Conservation (phyloP, 164 flowering plant species). For the Magnolia changhungtana region DNA sequence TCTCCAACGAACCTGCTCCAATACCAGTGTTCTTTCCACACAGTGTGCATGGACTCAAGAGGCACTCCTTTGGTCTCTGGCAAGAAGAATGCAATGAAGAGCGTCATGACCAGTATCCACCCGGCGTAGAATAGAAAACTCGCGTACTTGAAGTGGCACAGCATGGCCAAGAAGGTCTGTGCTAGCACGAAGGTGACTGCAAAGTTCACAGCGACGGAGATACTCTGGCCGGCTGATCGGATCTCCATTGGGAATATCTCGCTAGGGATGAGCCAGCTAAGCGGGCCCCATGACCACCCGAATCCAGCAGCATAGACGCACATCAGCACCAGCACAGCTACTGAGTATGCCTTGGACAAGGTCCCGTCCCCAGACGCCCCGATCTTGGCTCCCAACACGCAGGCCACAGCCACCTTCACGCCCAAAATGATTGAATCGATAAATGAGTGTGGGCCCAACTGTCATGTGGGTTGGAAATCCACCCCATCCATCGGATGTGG, state of each 20-base stretch:
- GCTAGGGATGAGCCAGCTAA: slow-evolving; percentile 69
- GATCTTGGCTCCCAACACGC: slow-evolving; percentile 30
- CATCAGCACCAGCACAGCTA: slow-evolving; percentile 48
- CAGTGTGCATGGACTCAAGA: slow-evolving; percentile 47
- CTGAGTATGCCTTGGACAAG: slow-evolving; percentile 35
- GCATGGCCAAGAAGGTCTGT: slow-evolving; percentile 58
- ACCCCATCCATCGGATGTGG: no score
- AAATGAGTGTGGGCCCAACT: not conserved
- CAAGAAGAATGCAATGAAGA: slow-evolving; percentile 41
- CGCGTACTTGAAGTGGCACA: slow-evolving; percentile 63
- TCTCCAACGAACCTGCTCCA: slow-evolving; percentile 40
- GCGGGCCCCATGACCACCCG: slow-evolving; percentile 88
- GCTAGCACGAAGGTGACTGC: slow-evolving; percentile 49
- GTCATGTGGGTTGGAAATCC: no score
- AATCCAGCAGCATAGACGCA: slow-evolving; percentile 63
- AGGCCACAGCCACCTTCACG: slow-evolving; percentile 42
- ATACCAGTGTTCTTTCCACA: slow-evolving; percentile 74
- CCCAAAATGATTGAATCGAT: not conserved
- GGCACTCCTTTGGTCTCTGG: slow-evolving; percentile 76
- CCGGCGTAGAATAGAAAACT: slow-evolving; percentile 60
- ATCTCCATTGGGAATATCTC: slow-evolving; percentile 71
- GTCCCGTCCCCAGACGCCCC: slow-evolving; percentile 38
- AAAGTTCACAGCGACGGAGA: slow-evolving; percentile 59
- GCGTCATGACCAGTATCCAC: slow-evolving; percentile 51
- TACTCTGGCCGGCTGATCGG: slow-evolving; percentile 60